Conservation (phyloP, 352 stramenopile species). For the Pythium scleroteichum region DNA sequence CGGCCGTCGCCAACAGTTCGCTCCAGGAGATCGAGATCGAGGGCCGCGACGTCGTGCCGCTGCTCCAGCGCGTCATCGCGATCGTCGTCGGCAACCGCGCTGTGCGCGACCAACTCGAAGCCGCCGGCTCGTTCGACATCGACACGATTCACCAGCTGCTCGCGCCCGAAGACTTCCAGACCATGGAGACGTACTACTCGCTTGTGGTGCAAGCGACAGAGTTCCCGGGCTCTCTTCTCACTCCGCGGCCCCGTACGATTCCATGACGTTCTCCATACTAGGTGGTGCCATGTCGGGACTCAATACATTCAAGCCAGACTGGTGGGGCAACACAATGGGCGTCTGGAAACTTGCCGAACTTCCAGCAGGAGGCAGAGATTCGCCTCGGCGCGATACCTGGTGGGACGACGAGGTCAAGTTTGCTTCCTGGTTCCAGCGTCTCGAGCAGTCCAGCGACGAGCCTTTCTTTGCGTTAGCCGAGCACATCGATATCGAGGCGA, state of each 20-base stretch:
- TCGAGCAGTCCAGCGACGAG: constrained; percentile 28
- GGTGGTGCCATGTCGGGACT: constrained; percentile 34
- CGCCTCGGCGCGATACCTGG: constrained; percentile 24
- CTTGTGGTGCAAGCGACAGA: constrained; percentile 39
- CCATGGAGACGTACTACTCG: constrained; percentile 33
- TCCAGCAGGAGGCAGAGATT: neutral
- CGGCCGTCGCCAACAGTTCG: neutral
- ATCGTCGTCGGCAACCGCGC: constrained; percentile 25
- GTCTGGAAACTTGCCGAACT: constrained; percentile 37
- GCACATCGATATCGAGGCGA: constrained; percentile 31
- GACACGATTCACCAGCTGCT: constrained; percentile 34
- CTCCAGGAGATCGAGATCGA: constrained; percentile 19
- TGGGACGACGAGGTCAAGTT: constrained; percentile 38
- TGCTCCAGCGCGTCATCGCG: constrained; percentile 25
- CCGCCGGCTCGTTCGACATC: constrained; percentile 28
- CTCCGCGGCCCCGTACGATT: constrained; percentile 30
- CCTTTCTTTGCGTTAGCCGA: constrained; percentile 29
- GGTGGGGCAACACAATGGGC: constrained; percentile 37
- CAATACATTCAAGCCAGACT: constrained; percentile 38
- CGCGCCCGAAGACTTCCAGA: constrained; percentile 30
- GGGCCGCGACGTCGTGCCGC: constrained; percentile 19
- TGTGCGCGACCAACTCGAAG: constrained; percentile 33
- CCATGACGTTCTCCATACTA: constrained; percentile 26
- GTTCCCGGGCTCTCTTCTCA: constrained; percentile 33
- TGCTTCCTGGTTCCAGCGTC: constrained; percentile 31